These are phyloP conservation scores for Fusarium chuoi DNA, from an alignment of 2,329 filamentous ascomycete species.

Conservation along the genomic window DNA sequence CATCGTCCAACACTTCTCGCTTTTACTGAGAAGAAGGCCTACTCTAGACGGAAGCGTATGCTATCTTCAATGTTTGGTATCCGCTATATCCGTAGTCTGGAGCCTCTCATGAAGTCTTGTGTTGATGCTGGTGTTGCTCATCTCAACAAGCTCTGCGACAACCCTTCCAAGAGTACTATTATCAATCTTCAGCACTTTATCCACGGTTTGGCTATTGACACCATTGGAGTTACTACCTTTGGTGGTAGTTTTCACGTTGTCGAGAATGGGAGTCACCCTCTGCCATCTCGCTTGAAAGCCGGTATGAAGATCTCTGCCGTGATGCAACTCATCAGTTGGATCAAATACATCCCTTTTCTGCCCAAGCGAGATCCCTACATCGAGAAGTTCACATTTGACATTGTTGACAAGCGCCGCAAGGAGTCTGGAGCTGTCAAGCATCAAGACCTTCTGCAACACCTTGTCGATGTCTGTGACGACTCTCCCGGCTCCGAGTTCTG, in stretches of 20 bases:
- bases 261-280: slow-evolving; percentile 1
- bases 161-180: not conserved
- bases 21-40: slow-evolving; percentile 3
- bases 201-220: not conserved
- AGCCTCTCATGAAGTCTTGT: not conserved
- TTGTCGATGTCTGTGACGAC: slow-evolving; percentile 1
- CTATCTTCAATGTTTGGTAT: slow-evolving; percentile 6
- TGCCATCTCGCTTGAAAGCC: not conserved
- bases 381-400: not conserved
- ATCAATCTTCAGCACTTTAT: slow-evolving; percentile 5
- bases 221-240: not conserved
- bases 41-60: slow-evolving; percentile 1
- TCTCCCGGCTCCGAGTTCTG: not conserved
- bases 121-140: not conserved
- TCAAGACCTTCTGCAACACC: slow-evolving; percentile 1
- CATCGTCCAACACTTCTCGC: not conserved
- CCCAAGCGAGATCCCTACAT: slow-evolving; percentile 3
- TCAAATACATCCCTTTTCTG: not conserved
- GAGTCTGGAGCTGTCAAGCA: not conserved
- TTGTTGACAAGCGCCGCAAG: not conserved
- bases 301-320: slow-evolving; percentile 4
- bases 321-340: slow-evolving; percentile 1
- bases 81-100: not conserved
- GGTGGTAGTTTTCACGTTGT: not conserved
- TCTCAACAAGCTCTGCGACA: not conserved